Evolutionary conservation across 306 rosid genomes (phyloP).

Genomic region (Amphicarpaea edgeworthii): DNA sequence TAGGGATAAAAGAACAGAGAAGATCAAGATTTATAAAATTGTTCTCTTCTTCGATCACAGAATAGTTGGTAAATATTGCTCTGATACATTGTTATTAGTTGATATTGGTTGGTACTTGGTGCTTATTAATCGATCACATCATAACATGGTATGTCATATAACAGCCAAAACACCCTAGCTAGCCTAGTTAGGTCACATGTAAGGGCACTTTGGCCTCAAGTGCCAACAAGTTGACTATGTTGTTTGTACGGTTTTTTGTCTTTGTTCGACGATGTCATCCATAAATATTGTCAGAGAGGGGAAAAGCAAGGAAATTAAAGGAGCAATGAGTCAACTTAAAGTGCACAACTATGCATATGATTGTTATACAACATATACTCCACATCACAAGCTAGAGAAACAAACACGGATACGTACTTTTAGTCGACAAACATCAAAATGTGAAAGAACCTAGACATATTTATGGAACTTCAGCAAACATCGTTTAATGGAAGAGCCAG

Average conservation of each 20-base stretch:
- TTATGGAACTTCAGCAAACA: slow-evolving; percentile 47
- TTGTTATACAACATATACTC: slow-evolving; percentile 44
- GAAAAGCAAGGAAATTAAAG: slow-evolving; percentile 33
- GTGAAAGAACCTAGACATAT: slow-evolving; percentile 47
- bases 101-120: neutral
- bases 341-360: slow-evolving; percentile 47
- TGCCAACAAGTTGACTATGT: slow-evolving; percentile 54
- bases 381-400: slow-evolving; percentile 29
- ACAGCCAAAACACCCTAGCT: slow-evolving; percentile 32
- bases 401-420: slow-evolving; percentile 30
- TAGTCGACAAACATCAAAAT: slow-evolving; percentile 55
- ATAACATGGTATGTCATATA: neutral
- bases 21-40: neutral
- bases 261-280: slow-evolving; percentile 45
- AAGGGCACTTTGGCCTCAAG: slow-evolving; percentile 45
- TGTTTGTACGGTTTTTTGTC: slow-evolving; percentile 50
- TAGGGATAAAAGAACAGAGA: neutral
- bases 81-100: neutral
- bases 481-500: slow-evolving; percentile 37
- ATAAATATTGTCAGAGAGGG: slow-evolving; percentile 30
- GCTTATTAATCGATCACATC: slow-evolving; percentile 21
- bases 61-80: neutral
- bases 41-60: slow-evolving; percentile 11
- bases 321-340: slow-evolving; percentile 48
- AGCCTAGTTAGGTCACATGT: slow-evolving; percentile 36